Evolutionary conservation across 257 asterid genomes (phyloP), one percentile per base, ranked within the genome.

Genomic region (Phtheirospermum japonicum): DNA sequence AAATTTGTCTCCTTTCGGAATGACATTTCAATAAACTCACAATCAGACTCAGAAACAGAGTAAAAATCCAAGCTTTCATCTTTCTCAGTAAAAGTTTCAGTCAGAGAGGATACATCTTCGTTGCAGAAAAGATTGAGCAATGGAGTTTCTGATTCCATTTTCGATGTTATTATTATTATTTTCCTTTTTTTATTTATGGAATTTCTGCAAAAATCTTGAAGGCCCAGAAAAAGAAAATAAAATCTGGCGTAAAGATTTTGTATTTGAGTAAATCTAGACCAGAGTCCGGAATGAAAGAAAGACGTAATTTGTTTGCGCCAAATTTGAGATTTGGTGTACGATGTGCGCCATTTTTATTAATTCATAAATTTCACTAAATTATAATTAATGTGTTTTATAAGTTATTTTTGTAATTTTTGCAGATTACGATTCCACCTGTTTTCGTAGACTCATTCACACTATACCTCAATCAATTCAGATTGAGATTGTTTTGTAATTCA

Each of bases 61-160:
- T 46, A 57, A 9, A 28, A 64, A 6, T 37, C 49, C 48, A 56
- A 54, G 61, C 2, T 49, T 32, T 51, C 63, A 7, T 69, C 79
- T 36, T 34, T 51, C 19, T 36, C 46, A 17, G 20, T 11, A 4
- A 0, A 26, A 12, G 43, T 61, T 10, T 32, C 63, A 37, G 19
- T 56, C 58, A 77, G 52, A 20, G 57, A 65, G 9, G 76, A 66
- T 12, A 59, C 69, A 51, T 61, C 79, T 37, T 83, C 86, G 62
- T 65, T 55, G 9, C 86, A 80, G 7, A 77, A 13, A 4, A 80
- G 86, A 69, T 63, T 63, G 0, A 79, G 65, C 16, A 28, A 55
- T 4, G 77, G 68, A 37, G 63, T 16, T 53, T 32, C 63, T 37
- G 55, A 11, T 61, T 58, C 68, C 80, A 75, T 72, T 70, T 18